A percentile compares a stretch with the other conserved stretches of the same genome.
Evolutionary conservation across 2,329 filamentous ascomycete genomes (phyloP).

Genomic region (Alternaria sp.): DNA sequence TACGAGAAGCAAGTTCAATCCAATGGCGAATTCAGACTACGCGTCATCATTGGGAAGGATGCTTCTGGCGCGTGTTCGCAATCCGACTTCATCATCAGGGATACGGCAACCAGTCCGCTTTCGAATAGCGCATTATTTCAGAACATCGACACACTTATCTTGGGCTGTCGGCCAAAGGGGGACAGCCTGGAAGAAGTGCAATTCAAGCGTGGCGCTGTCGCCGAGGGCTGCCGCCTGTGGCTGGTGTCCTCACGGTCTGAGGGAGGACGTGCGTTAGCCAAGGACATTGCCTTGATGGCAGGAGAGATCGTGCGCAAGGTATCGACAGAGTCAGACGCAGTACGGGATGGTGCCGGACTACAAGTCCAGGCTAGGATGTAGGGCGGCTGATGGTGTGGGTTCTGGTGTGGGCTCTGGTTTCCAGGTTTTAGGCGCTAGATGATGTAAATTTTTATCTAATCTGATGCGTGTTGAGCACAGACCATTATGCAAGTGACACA

Average conservation of each 20-base stretch:
- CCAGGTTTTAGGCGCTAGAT: constrained; percentile 12
- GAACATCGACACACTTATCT: constrained; percentile 43
- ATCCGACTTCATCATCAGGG: constrained; percentile 45
- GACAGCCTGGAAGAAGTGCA: constrained; percentile 51
- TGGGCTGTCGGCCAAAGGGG: constrained; percentile 48
- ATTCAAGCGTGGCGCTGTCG: constrained; percentile 48
- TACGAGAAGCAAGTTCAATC: constrained; percentile 50
- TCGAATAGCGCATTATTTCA: constrained; percentile 38
- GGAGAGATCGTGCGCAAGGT: constrained; percentile 45
- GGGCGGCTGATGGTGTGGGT: constrained; percentile 7
- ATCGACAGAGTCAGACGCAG: constrained; percentile 25
- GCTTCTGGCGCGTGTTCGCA: constrained; percentile 35
- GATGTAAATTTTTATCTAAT: constrained; percentile 47
- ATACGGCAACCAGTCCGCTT: constrained; percentile 29
- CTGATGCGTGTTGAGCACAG: constrained; percentile 30
- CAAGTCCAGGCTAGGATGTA: constrained; percentile 46
- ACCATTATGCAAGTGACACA: constrained; percentile 20
- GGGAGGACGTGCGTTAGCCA: constrained; percentile 47
- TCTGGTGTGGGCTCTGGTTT: constrained; percentile 10
- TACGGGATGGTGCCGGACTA: constrained; percentile 29
- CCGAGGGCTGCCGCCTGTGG: constrained; percentile 43
- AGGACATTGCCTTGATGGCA: constrained; percentile 47
- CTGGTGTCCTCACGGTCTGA: constrained; percentile 46
- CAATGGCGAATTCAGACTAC: constrained; percentile 43
- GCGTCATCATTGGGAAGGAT: constrained; percentile 40